Conservation (phyloP, 2,329 filamentous ascomycete species). For the Ceratocystis ficicola region DNA sequence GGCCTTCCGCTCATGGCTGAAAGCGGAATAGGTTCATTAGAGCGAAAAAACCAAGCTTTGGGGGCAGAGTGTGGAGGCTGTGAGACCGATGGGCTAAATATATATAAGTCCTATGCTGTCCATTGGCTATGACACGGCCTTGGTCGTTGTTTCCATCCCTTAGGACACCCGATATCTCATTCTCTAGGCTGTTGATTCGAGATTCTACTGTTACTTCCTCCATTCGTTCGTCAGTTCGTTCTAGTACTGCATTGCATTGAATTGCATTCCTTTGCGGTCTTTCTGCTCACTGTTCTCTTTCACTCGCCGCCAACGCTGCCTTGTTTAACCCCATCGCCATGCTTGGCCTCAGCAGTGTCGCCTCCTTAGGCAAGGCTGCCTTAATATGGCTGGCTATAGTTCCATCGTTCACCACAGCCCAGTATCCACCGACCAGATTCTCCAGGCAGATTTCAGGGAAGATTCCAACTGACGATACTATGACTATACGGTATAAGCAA, state of each 20-base stretch:
- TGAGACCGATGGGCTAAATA: not conserved
- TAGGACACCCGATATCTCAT: not conserved
- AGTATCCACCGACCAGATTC: not conserved
- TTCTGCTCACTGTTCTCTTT: not conserved
- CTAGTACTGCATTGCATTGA: no score
- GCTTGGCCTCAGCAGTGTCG: not conserved
- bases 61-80: no score
- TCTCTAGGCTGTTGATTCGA: no score
- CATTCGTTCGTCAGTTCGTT: no score
- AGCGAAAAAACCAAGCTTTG: not conserved
- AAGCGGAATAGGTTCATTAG: not conserved
- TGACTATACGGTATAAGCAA: conserved; percentile 8
- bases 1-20: not conserved
- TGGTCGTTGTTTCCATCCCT: not conserved
- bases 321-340: not conserved
- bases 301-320: no score
- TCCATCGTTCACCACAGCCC: not conserved
- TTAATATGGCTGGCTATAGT: not conserved
- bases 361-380: not conserved
- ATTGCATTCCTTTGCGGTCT: not conserved
- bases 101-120: not conserved
- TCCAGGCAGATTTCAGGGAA: not conserved
- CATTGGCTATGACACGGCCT: not conserved
- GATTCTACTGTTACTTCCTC: no score
- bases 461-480: not conserved